Conservation (phyloP, 176 grass and related monocot species). For the Echinochloa phyllopogon region DNA sequence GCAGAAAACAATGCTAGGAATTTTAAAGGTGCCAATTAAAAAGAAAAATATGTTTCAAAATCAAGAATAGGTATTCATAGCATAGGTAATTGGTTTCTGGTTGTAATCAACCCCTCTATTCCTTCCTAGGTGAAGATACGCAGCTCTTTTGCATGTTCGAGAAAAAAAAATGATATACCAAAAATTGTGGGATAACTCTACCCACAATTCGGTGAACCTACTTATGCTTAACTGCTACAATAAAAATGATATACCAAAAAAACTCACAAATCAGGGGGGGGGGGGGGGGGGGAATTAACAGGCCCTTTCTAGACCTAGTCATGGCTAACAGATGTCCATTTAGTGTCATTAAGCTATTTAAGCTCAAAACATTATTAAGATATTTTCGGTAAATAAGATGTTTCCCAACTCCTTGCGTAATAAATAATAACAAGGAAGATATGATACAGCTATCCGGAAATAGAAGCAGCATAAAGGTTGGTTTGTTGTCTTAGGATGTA, state of each 20-base stretch:
- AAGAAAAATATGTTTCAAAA: not conserved
- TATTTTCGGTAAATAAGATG: not conserved
- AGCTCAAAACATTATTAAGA: not conserved
- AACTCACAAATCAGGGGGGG: not conserved
- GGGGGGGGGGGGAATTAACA: not conserved
- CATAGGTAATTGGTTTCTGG: too few species aligned
- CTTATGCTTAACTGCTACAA: not conserved
- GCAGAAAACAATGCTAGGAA: not conserved
- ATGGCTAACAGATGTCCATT: not conserved
- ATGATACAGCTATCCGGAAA: not conserved
- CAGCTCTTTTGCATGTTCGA: too few species aligned
- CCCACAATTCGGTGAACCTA: not conserved
- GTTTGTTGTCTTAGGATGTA: not conserved
- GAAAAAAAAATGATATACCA: too few species aligned
- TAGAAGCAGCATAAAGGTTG: not conserved
- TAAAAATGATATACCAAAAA: not conserved
- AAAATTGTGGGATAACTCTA: too few species aligned
- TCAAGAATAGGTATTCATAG: not conserved
- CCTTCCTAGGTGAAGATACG: too few species aligned
- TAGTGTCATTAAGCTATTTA: not conserved
- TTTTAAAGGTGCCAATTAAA: not conserved
- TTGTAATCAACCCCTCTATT: too few species aligned
- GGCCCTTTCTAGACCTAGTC: not conserved
- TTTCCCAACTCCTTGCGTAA: not conserved
- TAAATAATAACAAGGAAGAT: not conserved